Evolutionary conservation across 2,329 filamentous ascomycete genomes (phyloP), one percentile per base, ranked within the genome.

Genomic region (Penicillium sp.): DNA sequence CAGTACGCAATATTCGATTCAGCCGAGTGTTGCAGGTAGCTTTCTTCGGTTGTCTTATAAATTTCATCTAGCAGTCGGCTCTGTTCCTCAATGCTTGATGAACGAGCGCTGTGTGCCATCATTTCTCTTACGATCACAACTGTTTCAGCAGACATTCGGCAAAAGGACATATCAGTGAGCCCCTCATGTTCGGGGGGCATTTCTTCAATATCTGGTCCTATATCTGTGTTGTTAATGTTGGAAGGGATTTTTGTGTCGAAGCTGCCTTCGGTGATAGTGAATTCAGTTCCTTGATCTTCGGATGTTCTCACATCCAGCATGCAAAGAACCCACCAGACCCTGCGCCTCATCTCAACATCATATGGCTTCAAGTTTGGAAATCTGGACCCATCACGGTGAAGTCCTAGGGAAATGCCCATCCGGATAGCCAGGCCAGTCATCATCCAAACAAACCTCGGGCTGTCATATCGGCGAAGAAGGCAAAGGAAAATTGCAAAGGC

Each of bases 281-380:
- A 81, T 55, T 87, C 84, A 19, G 82, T 83, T 0, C 84, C 85
- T 63, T 87, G 83, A 54, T 87, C 83, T 63, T 88, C 85, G 0
- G 83, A 82, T 1, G 84, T 78, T 55, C 85, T 75, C 3, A 80
- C 77, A 64, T 89, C 86, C 0, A 88, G 71, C 13, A 86, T 74
- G 60, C 65, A 71, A 21, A 76, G 51, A 26, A 56, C 53, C 70
- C 72, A 75, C 74, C 74, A 77, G 1, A 71, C 54, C 33, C 70
- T 63, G 37, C 74, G 68, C 48, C 74, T 66, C 65, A 75, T 74
- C 45, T 76, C 71, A 16, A 68, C 64, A 18, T 75, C 71, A 37
- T 85, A 88, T 0, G 85, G 83, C 0, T 75, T 73, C 0, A 87
- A 72, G 29, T 75, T 26, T 6, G 19, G 16, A 9, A 65, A 65